These are phyloP conservation scores for Zygoascus ofunaensis DNA, from an alignment of 805 yeast genomes.

Conservation along the genomic window DNA sequence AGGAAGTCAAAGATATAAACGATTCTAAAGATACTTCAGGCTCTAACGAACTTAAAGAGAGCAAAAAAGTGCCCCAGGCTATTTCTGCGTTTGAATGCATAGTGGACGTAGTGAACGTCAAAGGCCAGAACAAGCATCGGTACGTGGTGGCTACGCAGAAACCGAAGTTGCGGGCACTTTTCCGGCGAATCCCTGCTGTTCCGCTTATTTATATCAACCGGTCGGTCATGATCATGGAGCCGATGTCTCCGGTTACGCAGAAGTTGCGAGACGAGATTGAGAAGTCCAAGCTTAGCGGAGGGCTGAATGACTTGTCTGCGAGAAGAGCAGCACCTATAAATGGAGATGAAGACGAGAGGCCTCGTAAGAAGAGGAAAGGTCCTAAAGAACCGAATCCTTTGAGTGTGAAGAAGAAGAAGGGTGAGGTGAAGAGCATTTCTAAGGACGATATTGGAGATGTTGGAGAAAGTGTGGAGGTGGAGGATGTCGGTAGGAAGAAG, in stretches of 20 bases:
- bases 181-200: slow-evolving; percentile 78
- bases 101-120: slow-evolving; percentile 53
- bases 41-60: slow-evolving; percentile 4
- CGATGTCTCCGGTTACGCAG: slow-evolving; percentile 65
- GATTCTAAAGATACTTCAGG: slow-evolving; percentile 4
- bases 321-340: slow-evolving; percentile 30
- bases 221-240: slow-evolving; percentile 94
- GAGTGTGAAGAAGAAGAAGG: slow-evolving; percentile 71
- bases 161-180: slow-evolving; percentile 51
- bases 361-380: slow-evolving; percentile 32
- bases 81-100: slow-evolving; percentile 61
- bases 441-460: neutral
- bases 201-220: slow-evolving; percentile 83
- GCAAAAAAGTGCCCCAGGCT: slow-evolving; percentile 18
- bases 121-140: slow-evolving; percentile 76
- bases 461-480: slow-evolving; percentile 16
- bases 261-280: slow-evolving; percentile 46
- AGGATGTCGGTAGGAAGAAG: slow-evolving; percentile 12
- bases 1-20: slow-evolving; percentile 15
- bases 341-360: slow-evolving; percentile 19
- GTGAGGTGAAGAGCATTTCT: neutral
- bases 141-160: slow-evolving; percentile 84
- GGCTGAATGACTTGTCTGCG: slow-evolving; percentile 59
- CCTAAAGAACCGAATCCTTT: slow-evolving; percentile 85
- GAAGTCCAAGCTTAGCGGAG: slow-evolving; percentile 57